Conservation (phyloP, 1,139 yeast species). For the Debaryomyces subglobosus region DNA sequence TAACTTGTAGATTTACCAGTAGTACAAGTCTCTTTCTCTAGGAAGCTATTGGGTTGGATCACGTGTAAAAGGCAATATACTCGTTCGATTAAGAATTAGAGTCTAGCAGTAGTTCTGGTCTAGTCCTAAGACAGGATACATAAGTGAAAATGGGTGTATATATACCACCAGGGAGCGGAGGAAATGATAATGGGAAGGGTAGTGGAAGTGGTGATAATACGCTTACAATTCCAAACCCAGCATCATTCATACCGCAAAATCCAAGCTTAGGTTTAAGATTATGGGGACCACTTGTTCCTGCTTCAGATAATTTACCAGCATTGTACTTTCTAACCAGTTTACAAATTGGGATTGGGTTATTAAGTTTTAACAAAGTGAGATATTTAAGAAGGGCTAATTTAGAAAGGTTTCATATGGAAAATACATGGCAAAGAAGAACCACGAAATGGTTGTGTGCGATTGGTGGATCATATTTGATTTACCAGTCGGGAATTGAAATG, state of each 20-base stretch:
- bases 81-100: background rate
- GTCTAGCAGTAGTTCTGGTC: background rate
- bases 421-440: slow-evolving; percentile 15
- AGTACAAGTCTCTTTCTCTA: background rate
- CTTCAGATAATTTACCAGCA: slow-evolving; percentile 58
- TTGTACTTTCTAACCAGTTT: slow-evolving; percentile 48
- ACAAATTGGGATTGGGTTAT: slow-evolving; percentile 47
- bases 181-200: slow-evolving; percentile 9
- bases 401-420: slow-evolving; percentile 17
- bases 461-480: slow-evolving; percentile 29
- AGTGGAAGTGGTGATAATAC: slow-evolving; percentile 13
- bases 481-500: slow-evolving; percentile 50
- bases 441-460: slow-evolving; percentile 20
- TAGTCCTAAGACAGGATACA: background rate
- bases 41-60: background rate
- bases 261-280: slow-evolving; percentile 60
- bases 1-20: background rate
- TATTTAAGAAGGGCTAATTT: slow-evolving; percentile 17
- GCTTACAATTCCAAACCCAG: slow-evolving; percentile 27
- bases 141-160: slow-evolving; percentile 30
- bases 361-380: slow-evolving; percentile 26
- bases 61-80: background rate
- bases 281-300: slow-evolving; percentile 70
- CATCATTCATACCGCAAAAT: slow-evolving; percentile 33
- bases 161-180: slow-evolving; percentile 31